Evolutionary conservation across 2,329 filamentous ascomycete species (phyloP).

Genomic region (Arthrobotrys iridis): DNA sequence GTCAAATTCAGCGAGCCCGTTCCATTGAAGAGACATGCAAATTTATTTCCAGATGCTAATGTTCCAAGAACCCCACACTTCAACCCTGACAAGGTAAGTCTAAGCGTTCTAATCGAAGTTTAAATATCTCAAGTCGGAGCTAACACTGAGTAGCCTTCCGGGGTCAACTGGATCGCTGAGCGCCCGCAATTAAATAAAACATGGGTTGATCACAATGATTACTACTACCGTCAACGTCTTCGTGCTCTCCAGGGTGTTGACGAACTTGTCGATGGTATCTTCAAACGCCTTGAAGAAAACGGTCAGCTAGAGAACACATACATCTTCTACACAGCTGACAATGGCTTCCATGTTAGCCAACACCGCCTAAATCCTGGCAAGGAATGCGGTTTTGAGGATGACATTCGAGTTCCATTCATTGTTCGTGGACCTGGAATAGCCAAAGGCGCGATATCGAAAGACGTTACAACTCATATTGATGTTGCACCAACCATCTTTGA

Average conservation of each 20-base stretch:
- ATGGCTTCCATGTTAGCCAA: conserved; percentile 71
- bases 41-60: conserved; percentile 70
- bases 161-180: conserved; percentile 65
- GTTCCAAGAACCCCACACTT: conserved; percentile 73
- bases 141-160: conserved; percentile 60
- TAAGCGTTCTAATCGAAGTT: neutral
- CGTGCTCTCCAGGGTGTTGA: conserved; percentile 68
- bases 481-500: conserved; percentile 71
- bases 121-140: neutral
- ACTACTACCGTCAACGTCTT: conserved; percentile 67
- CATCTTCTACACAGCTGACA: conserved; percentile 71
- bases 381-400: conserved; percentile 69
- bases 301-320: conserved; percentile 64
- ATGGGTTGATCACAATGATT: conserved; percentile 65
- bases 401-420: conserved; percentile 70
- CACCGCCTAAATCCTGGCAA: conserved; percentile 70
- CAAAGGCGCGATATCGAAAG: conserved; percentile 61
- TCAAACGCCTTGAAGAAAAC: conserved; percentile 63
- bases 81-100: conserved; percentile 69
- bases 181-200: conserved; percentile 63
- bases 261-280: conserved; percentile 66
- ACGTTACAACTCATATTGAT: conserved; percentile 72
- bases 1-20: conserved; percentile 66
- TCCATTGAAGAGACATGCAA: conserved; percentile 69
- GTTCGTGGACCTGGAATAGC: conserved; percentile 70